Conservation (phyloP, 805 yeast species). For the Sugiyamaella valdiviana region DNA sequence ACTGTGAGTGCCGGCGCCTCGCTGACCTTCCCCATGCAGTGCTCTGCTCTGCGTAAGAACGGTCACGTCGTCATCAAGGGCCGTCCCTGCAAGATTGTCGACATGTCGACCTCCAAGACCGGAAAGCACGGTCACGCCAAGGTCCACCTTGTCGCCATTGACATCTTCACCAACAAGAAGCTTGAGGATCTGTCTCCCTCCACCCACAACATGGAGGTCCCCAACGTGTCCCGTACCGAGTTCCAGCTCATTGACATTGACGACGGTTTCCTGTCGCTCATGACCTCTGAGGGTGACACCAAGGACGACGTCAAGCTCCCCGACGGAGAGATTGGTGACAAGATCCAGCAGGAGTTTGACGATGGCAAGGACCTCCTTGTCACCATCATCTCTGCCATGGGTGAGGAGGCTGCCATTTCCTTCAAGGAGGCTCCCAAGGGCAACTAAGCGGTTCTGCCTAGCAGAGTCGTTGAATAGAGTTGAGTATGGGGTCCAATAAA, state of each 20-base stretch:
- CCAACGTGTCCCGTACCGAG: slow-evolving; percentile 93
- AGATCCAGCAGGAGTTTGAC: slow-evolving; percentile 86
- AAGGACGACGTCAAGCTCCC: slow-evolving; percentile 98
- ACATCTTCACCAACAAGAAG: slow-evolving; percentile 98
- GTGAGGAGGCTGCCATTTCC: slow-evolving; percentile 98
- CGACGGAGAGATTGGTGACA: slow-evolving; percentile 96
- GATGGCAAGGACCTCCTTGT: slow-evolving; percentile 97
- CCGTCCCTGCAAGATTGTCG: slow-evolving; percentile 99
- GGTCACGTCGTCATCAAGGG: slow-evolving; percentile 98
- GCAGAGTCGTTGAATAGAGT: not conserved
- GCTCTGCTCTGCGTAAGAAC: slow-evolving; percentile 99
- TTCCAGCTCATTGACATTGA: slow-evolving; percentile 94
- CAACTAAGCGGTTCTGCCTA: slow-evolving; percentile 9
- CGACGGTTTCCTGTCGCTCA: slow-evolving; percentile 94
- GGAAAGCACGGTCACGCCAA: slow-evolving; percentile 99
- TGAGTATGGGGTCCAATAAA: not conserved
- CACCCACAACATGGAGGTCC: slow-evolving; percentile 99
- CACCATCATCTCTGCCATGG: slow-evolving; percentile 97
- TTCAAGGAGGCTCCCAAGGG: slow-evolving; percentile 96
- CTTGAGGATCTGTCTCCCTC: slow-evolving; percentile 99
- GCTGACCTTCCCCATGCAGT: slow-evolving; percentile 96
- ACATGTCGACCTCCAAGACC: slow-evolving; percentile 99
- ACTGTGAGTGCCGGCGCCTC: slow-evolving; percentile 99
- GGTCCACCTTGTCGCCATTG: slow-evolving; percentile 98
- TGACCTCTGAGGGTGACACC: slow-evolving; percentile 97